Evolutionary conservation across 2,329 filamentous ascomycete genomes (phyloP), one percentile per base, ranked within the genome.

Genomic region (Talaromyces marneffei): DNA sequence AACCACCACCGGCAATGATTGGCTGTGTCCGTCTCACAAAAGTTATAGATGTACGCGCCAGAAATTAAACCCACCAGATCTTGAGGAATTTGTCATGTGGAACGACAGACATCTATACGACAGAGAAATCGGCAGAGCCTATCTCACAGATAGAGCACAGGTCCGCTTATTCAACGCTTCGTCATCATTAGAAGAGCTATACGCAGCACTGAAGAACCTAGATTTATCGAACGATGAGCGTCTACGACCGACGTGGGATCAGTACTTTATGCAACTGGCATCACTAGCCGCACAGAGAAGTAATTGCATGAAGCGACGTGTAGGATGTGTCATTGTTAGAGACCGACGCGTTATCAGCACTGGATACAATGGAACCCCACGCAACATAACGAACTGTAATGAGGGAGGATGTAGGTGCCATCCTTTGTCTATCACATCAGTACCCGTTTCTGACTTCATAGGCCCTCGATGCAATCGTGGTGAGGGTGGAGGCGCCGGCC

Each of bases 291-390:
- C 93, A 0, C 89, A 91, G 67, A 85, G 94, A 65, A 91, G 88
- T 71, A 99, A 99, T 76, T 99, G 94, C 80, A 99, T 99, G 94
- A 97, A 97, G 78, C 85, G 94, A 31, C 87, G 93, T 66, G 94
- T 99, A 1, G 94, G 94, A 7, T 97, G 92, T 77, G 94, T 97
- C 6, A 82, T 99, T 9, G 92, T 97, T 35, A 83, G 88, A 65
- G 88, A 92, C 71, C 87, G 87, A 69, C 85, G 92, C 67, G 94
- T 99, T 65, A 90, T 97, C 67, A 91, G 88, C 71, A 99, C 94
- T 0, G 94, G 94, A 20, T 99, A 99, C 79, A 99, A 99, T 75
- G 94, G 94, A 64, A 97, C 94, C n/a, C 92, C 94, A 10, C 83
- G 93, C 23, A 88, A 92, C 46, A 81, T 97, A 69, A 85, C 80